A percentile compares a stretch with the other conserved stretches of the same genome.
These are phyloP conservation scores for Beauveria medogensis DNA, from an alignment of 2,329 filamentous ascomycete genomes.

Conservation along the genomic window DNA sequence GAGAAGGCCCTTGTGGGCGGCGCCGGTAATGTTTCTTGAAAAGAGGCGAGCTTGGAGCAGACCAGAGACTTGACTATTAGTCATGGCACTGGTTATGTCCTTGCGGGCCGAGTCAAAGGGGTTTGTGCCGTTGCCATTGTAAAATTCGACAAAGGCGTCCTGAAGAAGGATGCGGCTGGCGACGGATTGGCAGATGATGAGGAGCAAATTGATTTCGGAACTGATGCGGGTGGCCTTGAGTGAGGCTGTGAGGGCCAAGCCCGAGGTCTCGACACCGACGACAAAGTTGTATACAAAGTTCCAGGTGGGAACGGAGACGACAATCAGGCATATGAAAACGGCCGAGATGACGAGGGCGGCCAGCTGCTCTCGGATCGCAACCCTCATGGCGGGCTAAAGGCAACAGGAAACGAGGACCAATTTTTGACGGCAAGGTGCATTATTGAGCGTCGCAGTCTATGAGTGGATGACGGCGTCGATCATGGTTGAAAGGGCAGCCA, in stretches of 20 bases:
- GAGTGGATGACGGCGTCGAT: neutral
- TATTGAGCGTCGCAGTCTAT: neutral
- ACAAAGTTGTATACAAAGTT: slow-evolving; percentile 50
- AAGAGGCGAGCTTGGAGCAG: slow-evolving; percentile 67
- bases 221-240: slow-evolving; percentile 79
- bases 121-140: slow-evolving; percentile 43
- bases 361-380: slow-evolving; percentile 83
- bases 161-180: slow-evolving; percentile 58
- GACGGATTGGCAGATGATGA: slow-evolving; percentile 66
- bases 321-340: slow-evolving; percentile 64
- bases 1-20: slow-evolving; percentile 45
- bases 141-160: slow-evolving; percentile 42
- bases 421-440: neutral
- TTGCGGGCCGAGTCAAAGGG: slow-evolving; percentile 53
- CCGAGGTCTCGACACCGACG: slow-evolving; percentile 43
- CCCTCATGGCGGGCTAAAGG: slow-evolving; percentile 53
- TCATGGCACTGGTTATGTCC: slow-evolving; percentile 66
- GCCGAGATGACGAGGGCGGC: slow-evolving; percentile 69
- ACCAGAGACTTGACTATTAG: slow-evolving; percentile 45
- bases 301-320: slow-evolving; percentile 75
- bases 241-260: slow-evolving; percentile 70
- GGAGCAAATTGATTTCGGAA: slow-evolving; percentile 69
- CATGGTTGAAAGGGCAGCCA: neutral
- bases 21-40: slow-evolving; percentile 56
- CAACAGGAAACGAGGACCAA: neutral